phyloP scores from a whole-genome alignment of 1,284 basidiomycete genomes.

The Cutaneotrichosporon dermatis region DNA sequence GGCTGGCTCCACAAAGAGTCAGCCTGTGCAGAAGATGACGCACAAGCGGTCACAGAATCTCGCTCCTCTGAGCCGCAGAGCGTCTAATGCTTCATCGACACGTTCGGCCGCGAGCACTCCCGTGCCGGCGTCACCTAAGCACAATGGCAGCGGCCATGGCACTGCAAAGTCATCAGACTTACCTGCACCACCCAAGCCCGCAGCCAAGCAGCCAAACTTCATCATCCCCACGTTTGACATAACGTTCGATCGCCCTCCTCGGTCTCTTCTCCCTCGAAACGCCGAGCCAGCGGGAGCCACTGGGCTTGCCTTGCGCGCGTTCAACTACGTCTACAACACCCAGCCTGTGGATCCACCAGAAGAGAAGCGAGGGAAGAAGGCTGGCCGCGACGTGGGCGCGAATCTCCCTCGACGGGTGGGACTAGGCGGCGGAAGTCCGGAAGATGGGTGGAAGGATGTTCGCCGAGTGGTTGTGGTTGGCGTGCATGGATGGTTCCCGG shows the following conservation, averaged over 20 bases:
- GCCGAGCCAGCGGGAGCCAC: constrained; percentile 22
- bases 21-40: not conserved
- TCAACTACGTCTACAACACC: constrained; percentile 38
- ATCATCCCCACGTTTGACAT: constrained; percentile 85
- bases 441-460: constrained; percentile 52
- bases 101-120: constrained; percentile 1
- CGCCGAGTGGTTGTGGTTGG: constrained; percentile 78
- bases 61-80: constrained; percentile 25
- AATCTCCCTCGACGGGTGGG: constrained; percentile 44
- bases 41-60: constrained; percentile 27
- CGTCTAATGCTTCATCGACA: constrained; percentile 25
- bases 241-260: constrained; percentile 73
- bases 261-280: constrained; percentile 59
- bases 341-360: constrained; percentile 38
- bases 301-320: constrained; percentile 39
- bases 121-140: not conserved
- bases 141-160: not conserved
- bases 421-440: constrained; percentile 54
- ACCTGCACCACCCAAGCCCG: constrained; percentile 26
- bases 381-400: constrained; percentile 45
- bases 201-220: constrained; percentile 60
- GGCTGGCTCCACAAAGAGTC: not conserved
- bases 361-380: constrained; percentile 46
- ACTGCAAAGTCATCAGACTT: constrained; percentile 23
- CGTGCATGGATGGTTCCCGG: constrained; percentile 55